Evolutionary conservation across 352 stramenopile species (phyloP).

Genomic region (Proteromonas lacertae): DNA sequence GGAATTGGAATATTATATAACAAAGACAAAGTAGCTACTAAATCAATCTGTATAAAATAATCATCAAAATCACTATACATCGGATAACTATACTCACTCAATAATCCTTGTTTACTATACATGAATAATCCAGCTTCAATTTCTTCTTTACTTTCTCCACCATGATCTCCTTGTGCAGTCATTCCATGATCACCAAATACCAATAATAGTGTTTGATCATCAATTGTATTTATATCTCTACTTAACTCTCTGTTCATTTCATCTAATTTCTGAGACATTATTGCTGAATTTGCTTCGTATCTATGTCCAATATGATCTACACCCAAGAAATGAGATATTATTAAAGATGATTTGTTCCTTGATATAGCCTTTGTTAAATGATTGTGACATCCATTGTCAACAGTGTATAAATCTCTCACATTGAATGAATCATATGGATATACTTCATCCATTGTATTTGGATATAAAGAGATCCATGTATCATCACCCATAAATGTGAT

Average conservation of each 20-base stretch:
- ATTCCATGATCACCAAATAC: slow-evolving; percentile 92
- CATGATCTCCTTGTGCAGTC: slow-evolving; percentile 86
- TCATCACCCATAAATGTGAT: slow-evolving; percentile 93
- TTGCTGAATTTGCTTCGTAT: slow-evolving; percentile 40
- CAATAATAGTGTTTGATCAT: slow-evolving; percentile 32
- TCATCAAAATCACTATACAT: neutral
- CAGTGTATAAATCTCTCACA: slow-evolving; percentile 75
- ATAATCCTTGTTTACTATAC: slow-evolving; percentile 13
- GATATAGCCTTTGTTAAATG: slow-evolving; percentile 12
- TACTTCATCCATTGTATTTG: slow-evolving; percentile 38
- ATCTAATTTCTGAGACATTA: slow-evolving; percentile 68
- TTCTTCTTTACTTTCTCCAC: slow-evolving; percentile 71
- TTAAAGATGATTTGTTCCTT: slow-evolving; percentile 14
- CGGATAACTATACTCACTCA: neutral
- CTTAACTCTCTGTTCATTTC: slow-evolving; percentile 69
- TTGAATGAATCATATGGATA: slow-evolving; percentile 89
- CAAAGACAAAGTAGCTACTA: slow-evolving; percentile 69
- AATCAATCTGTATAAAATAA: slow-evolving; percentile 55
- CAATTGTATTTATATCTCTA: slow-evolving; percentile 23
- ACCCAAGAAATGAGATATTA: slow-evolving; percentile 37
- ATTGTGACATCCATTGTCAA: slow-evolving; percentile 55
- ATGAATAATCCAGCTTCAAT: slow-evolving; percentile 67
- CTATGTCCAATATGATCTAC: slow-evolving; percentile 93
- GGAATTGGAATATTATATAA: slow-evolving; percentile 67
- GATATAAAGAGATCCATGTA: slow-evolving; percentile 78